Base-by-base conservation (phyloP, 2,329 filamentous ascomycete genomes). In the Cladorrhinum sp. region DNA sequence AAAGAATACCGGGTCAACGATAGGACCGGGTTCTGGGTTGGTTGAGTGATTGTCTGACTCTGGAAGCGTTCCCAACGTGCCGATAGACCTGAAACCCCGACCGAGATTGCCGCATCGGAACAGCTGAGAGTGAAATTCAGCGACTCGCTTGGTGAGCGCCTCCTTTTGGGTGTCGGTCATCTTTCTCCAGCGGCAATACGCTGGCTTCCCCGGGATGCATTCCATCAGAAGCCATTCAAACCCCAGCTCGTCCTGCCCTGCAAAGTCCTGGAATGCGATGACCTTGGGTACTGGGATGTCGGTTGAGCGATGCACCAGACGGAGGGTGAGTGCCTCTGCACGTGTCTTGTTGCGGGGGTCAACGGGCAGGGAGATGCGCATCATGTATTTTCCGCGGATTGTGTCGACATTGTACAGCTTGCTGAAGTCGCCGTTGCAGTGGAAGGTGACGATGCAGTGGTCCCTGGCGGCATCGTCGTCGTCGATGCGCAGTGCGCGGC, bases 211-310 rank as follows among this genome's bases (percentile, higher is more conserved):
- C 9, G 68, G 56, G 60, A 73, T 62, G 24, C 62, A 51, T 32
- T 66, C 66, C 71, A 77, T 75, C 24, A 77, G 56, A 5, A 77
- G 74, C 74, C 74, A 78, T 66, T 77, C 75, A 36, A 73, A 75
- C 0, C 73, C 73, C 36, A 77, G 67, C 24, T 71, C 67, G 53
- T 74, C 76, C 10, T 65, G 50, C 20, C 52, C 55, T 4, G 64
- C 67, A 22, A 45, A 45, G 36, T 70, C 66, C 48, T 75, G 70
- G 45, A 66, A 76, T 1, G 70, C 72, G 16, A 75, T 25, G 16
- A 77, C 67, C 0, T 64, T 57, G 0, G 76, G 70, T 0, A 77
- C 70, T 0, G 72, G 74, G 2, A 77, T 68, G n/a, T 67, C 58
- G 1, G 74, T 75, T 24, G 64, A 64, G 27, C 65, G 62, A 8